Percentiles rank a stretch among this genome's conserved stretches.
Evolutionary conservation across 192 early-diverging fungal species (phyloP).

Genomic region (Backusella psychrophila): DNA sequence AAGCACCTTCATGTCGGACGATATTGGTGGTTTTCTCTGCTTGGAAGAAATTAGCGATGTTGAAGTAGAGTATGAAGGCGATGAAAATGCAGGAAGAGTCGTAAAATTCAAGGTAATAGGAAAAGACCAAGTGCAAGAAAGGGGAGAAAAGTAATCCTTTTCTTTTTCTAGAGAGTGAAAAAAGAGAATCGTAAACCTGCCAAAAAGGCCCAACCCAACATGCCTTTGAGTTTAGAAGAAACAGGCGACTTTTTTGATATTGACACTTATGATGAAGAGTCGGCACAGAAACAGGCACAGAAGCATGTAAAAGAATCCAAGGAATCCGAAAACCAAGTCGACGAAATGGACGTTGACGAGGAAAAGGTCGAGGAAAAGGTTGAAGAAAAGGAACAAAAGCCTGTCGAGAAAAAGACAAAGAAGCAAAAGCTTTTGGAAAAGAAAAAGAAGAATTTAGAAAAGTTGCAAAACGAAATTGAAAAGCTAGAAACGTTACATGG

Average conservation of each 20-base stretch:
- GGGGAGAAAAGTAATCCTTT: constrained; percentile 9
- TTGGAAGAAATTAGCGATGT: constrained; percentile 88
- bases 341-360: not conserved
- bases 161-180: constrained; percentile 20
- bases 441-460: constrained; percentile 16
- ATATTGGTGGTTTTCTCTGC: constrained; percentile 77
- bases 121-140: not conserved
- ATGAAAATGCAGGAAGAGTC: constrained; percentile 58
- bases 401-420: constrained; percentile 15
- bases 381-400: not conserved
- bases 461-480: constrained; percentile 7
- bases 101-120: constrained; percentile 68
- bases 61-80: constrained; percentile 71
- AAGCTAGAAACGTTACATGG: constrained; percentile 39
- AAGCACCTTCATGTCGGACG: constrained; percentile 55
- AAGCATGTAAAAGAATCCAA: not conserved
- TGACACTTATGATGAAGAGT: constrained; percentile 78
- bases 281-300: constrained; percentile 21
- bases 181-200: constrained; percentile 16
- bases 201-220: constrained; percentile 44
- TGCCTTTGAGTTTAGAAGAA: constrained; percentile 47
- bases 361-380: not conserved
- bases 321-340: not conserved
- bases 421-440: constrained; percentile 5
- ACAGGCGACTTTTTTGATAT: constrained; percentile 62